Conservation (phyloP, 176 grass and related monocot species). For the Oryza meyeriana region DNA sequence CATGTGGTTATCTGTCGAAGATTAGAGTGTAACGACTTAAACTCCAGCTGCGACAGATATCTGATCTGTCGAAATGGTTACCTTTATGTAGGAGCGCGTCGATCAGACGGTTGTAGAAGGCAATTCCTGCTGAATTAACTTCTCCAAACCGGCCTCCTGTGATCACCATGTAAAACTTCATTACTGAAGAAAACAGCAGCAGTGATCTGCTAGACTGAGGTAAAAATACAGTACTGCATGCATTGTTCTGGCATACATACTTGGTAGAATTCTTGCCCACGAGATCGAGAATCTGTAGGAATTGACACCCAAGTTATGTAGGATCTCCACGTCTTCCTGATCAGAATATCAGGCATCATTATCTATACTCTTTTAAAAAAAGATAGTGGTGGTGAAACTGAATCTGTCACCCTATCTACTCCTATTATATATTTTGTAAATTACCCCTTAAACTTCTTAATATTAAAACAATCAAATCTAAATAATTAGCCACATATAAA, state of each 20-base stretch:
- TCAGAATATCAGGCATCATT: not conserved
- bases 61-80: not conserved
- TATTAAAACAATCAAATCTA: too few species aligned
- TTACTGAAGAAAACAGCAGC: not conserved
- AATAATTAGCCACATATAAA: too few species aligned
- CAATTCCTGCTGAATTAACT: slow-evolving; percentile 44
- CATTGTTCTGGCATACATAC: slow-evolving; percentile 27
- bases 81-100: slow-evolving; percentile 41
- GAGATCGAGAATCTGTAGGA: slow-evolving; percentile 66
- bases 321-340: slow-evolving; percentile 47
- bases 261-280: slow-evolving; percentile 55
- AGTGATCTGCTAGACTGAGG: too few species aligned
- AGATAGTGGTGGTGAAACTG: too few species aligned
- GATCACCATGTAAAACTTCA: not conserved
- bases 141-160: slow-evolving; percentile 49
- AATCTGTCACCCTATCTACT: too few species aligned
- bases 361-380: too few species aligned
- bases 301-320: slow-evolving; percentile 37
- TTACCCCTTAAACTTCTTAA: too few species aligned
- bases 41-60: not conserved
- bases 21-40: not conserved
- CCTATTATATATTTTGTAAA: too few species aligned
- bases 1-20: not conserved
- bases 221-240: too few species aligned
- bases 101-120: slow-evolving; percentile 59